These are phyloP conservation scores for Helicostylum pulchrum DNA, from an alignment of 192 early-diverging fungal genomes.

Conservation along the genomic window DNA sequence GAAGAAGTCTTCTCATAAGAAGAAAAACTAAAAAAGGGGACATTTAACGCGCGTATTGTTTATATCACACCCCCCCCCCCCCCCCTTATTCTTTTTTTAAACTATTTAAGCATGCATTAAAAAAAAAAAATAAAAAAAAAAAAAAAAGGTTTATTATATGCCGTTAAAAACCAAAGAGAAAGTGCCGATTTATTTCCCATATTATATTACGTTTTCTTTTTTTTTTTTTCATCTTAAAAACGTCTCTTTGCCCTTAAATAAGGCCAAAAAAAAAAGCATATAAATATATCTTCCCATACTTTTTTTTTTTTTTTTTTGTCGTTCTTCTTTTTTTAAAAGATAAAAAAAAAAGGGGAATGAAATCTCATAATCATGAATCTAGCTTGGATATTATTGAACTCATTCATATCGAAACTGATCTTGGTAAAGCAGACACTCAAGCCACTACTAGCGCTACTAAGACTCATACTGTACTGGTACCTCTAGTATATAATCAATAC, in stretches of 20 bases:
- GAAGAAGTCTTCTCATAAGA: slow-evolving; percentile 9
- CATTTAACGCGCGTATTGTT: neutral
- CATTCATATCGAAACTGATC: too few species aligned
- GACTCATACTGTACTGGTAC: too few species aligned
- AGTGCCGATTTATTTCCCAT: too few species aligned
- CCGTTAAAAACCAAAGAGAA: too few species aligned
- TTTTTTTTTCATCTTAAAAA: too few species aligned
- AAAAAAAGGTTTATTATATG: neutral
- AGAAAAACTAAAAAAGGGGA: neutral
- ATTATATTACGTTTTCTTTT: too few species aligned
- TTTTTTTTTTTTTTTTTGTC: neutral
- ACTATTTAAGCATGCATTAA: slow-evolving; percentile 1
- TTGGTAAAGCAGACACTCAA: too few species aligned
- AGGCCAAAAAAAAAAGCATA: too few species aligned
- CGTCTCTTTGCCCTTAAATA: too few species aligned
- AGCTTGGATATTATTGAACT: too few species aligned
- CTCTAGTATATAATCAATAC: neutral
- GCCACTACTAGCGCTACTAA: too few species aligned
- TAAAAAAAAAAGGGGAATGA: neutral
- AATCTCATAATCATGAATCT: too few species aligned
- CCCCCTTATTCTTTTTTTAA: neutral
- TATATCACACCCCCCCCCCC: neutral
- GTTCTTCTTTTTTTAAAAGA: neutral
- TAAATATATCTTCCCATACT: neutral
- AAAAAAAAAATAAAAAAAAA: neutral